Base-by-base conservation (phyloP, 139 green algal genomes). In the Haematococcus sp. region DNA sequence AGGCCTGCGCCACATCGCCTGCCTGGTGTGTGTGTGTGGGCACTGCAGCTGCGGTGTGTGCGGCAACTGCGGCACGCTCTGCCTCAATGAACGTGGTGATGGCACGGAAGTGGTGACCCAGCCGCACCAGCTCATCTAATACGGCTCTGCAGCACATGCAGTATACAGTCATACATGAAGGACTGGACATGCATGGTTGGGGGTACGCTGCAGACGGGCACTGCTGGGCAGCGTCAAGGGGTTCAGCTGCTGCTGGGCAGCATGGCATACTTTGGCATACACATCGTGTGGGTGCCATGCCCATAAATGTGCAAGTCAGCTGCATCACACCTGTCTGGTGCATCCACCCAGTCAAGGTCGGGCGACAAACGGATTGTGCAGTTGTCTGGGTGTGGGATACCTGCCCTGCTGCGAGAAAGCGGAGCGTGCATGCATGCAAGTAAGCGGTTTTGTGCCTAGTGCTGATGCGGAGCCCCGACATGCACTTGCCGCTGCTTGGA, bases 21-120 rank as follows among this genome's bases (percentile, higher is more conserved):
- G n/a, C n/a, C n/a, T n/a, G n/a, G n/a, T n/a, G n/a, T n/a, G n/a
- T n/a, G n/a, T n/a, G 40, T 49, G 40, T 49, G 40, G 40, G 7
- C 40, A 49, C 59, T 20, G 25, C 51, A 1, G 68, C 46, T 27
- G 34, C 25, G 31, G 27, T 63, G 51, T 19, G 71, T 56, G 49
- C 67, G 70, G 19, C 22, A 20, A 46, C 49, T 13, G n/a, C 32
- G 15, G 31, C 31, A 11, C 52, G 59, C 52, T 89, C 81, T 25
- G 66, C 51, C 20, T 83, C 78, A n/a, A 93, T 82, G 60, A 93
- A 95, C 28, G n/a, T 70, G 40, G 82, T 63, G 1, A 97, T 43
- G 17, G 79, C 72, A 27, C 75, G 60, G 73, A 77, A 95, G 80
- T 91, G 83, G 56, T 81, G 88, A 22, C 92, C 92, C 44, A 96